Base-by-base conservation (phyloP, 495 filamentous ascomycete species). In the Talaromyces borbonicus region DNA sequence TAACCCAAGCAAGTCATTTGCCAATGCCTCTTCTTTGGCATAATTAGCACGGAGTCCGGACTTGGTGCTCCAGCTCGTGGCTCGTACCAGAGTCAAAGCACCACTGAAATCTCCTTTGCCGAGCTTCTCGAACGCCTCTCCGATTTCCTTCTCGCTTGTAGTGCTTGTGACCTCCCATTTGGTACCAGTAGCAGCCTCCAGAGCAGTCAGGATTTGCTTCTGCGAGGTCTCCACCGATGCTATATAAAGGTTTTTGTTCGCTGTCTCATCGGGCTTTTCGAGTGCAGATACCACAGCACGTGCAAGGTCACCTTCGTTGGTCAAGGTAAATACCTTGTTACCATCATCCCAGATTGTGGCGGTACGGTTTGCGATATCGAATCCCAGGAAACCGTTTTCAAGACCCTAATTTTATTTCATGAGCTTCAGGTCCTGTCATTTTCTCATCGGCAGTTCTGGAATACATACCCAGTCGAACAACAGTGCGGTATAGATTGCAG, bases 381-480 rank as follows among this genome's bases (percentile, higher is more conserved):
- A 67, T 47, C 63, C 69, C 11, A 77, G 49, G 54, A 78, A 69
- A 24, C 62, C 62, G 16, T 57, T 59, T 20, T 36, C 31, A 14
- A 75, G 51, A 38, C 62, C 62, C 66, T 58, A 32, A 27, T 35
- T 8, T 19, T 19, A 14, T 43, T 12, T 3, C 16, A 29, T 16
- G 12, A 31, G 16, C 8, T 14, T 1, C 16, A 19, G 30, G 19
- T 24, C 16, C n/a, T 18, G 30, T 3, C 32, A 12, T 43, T 30
- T 19, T 12, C 16, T 43, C 1, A n/a, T 18, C 7, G 38, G 5
- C 12, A 25, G 12, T 24, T 41, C 9, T 9, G 8, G 8, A 18
- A 31, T 18, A 53, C 52, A 36, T 55, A 66, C 64, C 70, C 69
- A 71, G 52, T 77, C 75, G 44, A 79, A 69, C 52, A 78, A 66